Evolutionary conservation across 176 grass and related monocot genomes (phyloP).

Genomic region (Rhynchospora pubera): DNA sequence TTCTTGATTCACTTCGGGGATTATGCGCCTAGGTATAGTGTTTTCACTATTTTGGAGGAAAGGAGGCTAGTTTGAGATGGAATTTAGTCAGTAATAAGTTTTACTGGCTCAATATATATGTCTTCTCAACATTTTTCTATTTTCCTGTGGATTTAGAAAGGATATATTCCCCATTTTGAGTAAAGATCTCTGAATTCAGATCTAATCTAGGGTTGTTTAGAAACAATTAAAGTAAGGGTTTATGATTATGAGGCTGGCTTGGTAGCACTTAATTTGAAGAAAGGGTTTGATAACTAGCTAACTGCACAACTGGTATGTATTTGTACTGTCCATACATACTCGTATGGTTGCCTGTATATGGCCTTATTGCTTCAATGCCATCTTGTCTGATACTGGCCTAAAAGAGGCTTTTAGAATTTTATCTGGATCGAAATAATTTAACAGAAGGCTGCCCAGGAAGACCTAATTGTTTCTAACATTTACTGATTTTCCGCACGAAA

Average conservation of each 20-base stretch:
- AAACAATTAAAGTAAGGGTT: background rate
- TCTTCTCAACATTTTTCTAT: no score
- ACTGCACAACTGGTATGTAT: background rate
- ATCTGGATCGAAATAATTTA: constrained; percentile 8
- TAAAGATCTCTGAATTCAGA: background rate
- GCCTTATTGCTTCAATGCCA: background rate
- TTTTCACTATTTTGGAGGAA: no score
- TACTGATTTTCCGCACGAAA: no score
- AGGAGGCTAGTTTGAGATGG: no score
- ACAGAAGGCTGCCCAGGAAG: background rate
- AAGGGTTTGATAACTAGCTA: background rate
- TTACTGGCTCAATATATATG: no score
- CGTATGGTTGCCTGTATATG: background rate
- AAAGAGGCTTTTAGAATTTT: background rate
- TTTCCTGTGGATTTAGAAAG: no score
- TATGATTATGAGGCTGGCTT: background rate
- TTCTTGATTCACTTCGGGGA: background rate
- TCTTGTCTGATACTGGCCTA: background rate
- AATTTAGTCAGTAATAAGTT: no score
- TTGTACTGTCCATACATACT: background rate
- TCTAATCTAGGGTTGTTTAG: background rate
- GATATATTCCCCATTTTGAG: no score
- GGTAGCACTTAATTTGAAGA: background rate
- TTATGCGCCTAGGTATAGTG: background rate
- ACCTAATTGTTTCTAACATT: background rate